phyloP scores from a whole-genome alignment of 441 rosid genomes.

The Pelargonium cotyledonis region DNA sequence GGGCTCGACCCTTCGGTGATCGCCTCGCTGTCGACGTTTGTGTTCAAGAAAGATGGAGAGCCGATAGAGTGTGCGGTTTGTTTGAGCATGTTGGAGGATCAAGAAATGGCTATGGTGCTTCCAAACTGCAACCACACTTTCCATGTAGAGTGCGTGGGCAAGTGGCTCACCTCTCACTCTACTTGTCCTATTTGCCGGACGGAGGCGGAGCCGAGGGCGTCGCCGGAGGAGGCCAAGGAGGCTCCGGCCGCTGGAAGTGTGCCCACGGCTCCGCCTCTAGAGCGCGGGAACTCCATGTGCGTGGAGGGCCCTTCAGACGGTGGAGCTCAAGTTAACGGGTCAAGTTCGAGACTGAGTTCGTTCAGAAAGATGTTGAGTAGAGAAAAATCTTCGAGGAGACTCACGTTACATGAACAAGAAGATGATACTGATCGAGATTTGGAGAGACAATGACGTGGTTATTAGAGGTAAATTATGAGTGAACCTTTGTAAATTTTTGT shows the following conservation, averaged over 20 bases:
- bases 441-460: conserved; percentile 54
- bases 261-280: conserved; percentile 34
- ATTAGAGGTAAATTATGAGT: too few species aligned
- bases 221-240: too few species aligned
- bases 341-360: conserved; percentile 50
- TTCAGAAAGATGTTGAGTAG: conserved; percentile 46
- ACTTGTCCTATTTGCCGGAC: conserved; percentile 58
- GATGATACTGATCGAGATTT: conserved; percentile 34
- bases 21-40: conserved; percentile 38
- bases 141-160: conserved; percentile 48
- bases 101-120: conserved; percentile 39
- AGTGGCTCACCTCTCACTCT: conserved; percentile 39
- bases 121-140: conserved; percentile 56
- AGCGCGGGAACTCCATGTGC: conserved; percentile 17
- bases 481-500: too few species aligned
- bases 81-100: conserved; percentile 42
- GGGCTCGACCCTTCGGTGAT: conserved; percentile 46
- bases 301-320: conserved; percentile 34
- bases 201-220: conserved; percentile 38
- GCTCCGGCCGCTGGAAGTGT: too few species aligned
- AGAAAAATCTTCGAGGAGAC: conserved; percentile 56
- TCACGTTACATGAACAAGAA: conserved; percentile 33
- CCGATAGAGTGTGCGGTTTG: conserved; percentile 56
- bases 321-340: conserved; percentile 25
- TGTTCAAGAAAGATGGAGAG: conserved; percentile 22